Base-by-base conservation (phyloP, 2,329 filamentous ascomycete genomes). In the Akanthomyces muscarius region DNA sequence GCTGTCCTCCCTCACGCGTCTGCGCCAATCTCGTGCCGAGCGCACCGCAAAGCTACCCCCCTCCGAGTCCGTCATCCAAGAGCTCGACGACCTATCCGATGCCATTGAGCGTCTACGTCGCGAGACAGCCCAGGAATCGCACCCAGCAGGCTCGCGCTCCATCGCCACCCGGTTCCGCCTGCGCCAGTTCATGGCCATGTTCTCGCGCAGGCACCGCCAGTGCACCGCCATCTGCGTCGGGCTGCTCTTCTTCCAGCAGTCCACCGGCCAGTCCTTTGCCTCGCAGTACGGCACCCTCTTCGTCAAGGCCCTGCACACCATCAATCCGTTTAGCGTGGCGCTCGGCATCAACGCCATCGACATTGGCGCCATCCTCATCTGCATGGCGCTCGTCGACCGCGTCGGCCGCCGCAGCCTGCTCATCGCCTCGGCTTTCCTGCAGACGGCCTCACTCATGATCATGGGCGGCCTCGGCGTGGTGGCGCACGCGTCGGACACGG, bases 401-500 rank as follows among this genome's bases (percentile, higher is more conserved):
- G 54, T 67, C n/a, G 69, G 69, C 4, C 66, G 67, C 33, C 64
- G 69, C 7, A 63, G 65, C 11, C 50, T 71, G 55, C 66, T 74
- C 10, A 62, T 74, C 11, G 61, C 70, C 14, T 71, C 73, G 2
- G 69, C 69, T 0, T 51, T 63, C 13, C 47, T 76, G 14, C 75
- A 76, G 53, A 66, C 69, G 1, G 64, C 63, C 5, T 67, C 68
- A 5, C 66, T 76, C 2, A 68, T 77, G 21, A 71, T 72, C 7
- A 76, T 78, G 74, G 76, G 73, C 28, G 74, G 70, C 2, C 67
- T 77, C 11, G 76, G 75, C 16, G 71, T 71, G 16, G 42, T 65
- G 0, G 48, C 51, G 11, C 60, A 66, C 10, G 62, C 68, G 1
- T 67, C 65, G 0, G 57, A 65, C 11, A 41, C 52, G 18, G 52